Base-by-base conservation (phyloP, 78 protist genomes). In the Cavenderia fasciculata region DNA sequence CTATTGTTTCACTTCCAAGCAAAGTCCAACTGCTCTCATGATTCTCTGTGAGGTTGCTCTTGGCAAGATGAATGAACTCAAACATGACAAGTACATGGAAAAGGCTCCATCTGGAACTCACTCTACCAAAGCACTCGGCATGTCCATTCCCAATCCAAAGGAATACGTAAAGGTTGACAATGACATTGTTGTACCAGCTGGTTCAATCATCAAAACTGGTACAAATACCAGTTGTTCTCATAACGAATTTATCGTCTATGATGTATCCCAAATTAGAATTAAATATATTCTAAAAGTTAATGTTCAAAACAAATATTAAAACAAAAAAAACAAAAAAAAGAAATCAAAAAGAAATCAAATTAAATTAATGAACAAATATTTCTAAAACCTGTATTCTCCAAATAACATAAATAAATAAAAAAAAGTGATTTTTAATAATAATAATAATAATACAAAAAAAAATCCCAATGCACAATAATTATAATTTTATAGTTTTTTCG, bases 71-170 rank as follows among this genome's bases (percentile, higher is more conserved):
- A 61, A 77, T 52, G 91, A 79, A 44, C 65, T 71, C 8, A 59
- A 59, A 59, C 70, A 69, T 11, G 95, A 91, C 41, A 33, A 36
- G 6, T 91, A 91, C 47, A 91, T 91, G 95, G 95, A 91, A 27
- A 85, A 84, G 34, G 87, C 95, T 18, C 88, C 74, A 47, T 27
- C 89, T 2, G 91, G 91, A 33, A 68, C 21, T 31, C 92, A 91
- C 66, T 27, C 65, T 27, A 91, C 95, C 29, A 77, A 78, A 59
- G 95, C 95, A 23, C 59, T 74, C 7, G 95, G 95, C 52, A 78
- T 75, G 87, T 33, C 85, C 31, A 91, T 68, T 11, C 95, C 95
- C 19, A 59, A 66, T 23, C 59, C 59, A 5, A 73, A 59, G 23
- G 69, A 38, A 25, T 21, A 71, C 31, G 51, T 36, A 1, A 27